Evolutionary conservation across 202 grass and related monocot genomes (phyloP), one percentile per base, ranked within the genome.

Genomic region (Setaria viridis): DNA sequence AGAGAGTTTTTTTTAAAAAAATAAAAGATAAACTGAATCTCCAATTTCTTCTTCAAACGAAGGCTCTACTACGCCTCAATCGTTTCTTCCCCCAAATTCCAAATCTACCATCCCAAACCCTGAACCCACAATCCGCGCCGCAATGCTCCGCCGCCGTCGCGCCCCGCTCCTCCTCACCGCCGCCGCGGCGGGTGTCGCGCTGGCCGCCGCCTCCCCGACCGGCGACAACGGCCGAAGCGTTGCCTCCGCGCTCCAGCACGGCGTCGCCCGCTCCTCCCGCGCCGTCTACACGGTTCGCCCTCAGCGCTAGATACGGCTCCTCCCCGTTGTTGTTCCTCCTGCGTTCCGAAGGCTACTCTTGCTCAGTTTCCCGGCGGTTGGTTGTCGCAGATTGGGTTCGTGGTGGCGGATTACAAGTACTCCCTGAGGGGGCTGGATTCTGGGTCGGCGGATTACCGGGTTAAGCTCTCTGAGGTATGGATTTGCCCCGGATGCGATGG

Each of bases 321-420:
- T 2, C 6, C 42, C 17, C 7, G 7, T 75, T 62, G n/a, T 9
- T 19, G 11, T 74, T 62, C 1, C 59, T 53, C 10, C 32, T 43
- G 55, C 12, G 32, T 19, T 58, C 12, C 42, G 5, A 4, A 6
- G 3, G 58, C 17, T 47, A 53, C 35, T 77, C 41, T 25, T 64
- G 53, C 58, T 88, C 42, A 67, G 37, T 7, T 77, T 84, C 30
- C 20, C 51, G 11, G 43, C 16, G 5, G 25, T 11, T 59, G 35
- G 53, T 63, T 88, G 29, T 49, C 85, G 59, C 84, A 95, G 96
- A 98, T 98, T 71, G 84, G 86, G 43, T 95, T 92, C 48, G 79
- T 98, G 60, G 82, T 89, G 64, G 84, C 70, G 49, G 93, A 98
- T 78, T 98, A 98, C 90, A 98, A 95, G 71, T 95, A 91, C 81